These are phyloP conservation scores for Teratosphaeriaceae sp. DNA, from an alignment of 2,329 filamentous ascomycete genomes.

Conservation along the genomic window DNA sequence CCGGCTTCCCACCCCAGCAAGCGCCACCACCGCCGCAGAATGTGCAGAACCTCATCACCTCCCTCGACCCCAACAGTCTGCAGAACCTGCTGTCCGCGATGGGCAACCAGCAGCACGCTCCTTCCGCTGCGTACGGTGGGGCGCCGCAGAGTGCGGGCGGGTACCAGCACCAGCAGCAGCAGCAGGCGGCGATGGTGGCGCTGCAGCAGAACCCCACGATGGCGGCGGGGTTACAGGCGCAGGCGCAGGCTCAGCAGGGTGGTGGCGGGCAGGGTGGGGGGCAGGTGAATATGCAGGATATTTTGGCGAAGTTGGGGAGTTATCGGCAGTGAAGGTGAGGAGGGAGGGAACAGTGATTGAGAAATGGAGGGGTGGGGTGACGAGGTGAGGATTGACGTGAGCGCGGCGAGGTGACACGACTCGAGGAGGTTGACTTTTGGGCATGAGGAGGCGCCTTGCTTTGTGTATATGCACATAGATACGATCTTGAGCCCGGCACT, in stretches of 20 bases:
- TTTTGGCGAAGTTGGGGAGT: conserved; percentile 64
- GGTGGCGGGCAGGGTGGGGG: conserved; percentile 10
- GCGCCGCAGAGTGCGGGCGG: conserved; percentile 19
- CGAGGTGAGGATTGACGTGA: too few species aligned
- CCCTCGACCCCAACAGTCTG: conserved; percentile 62
- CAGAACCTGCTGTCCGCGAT: conserved; percentile 63
- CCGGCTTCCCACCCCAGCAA: conserved; percentile 23
- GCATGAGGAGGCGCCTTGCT: too few species aligned
- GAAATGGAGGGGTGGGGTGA: too few species aligned
- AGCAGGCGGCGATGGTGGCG: conserved; percentile 26
- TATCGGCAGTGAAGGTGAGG: conserved; percentile 16
- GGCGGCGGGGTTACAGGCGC: conserved; percentile 23
- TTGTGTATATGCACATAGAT: too few species aligned
- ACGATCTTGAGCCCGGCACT: too few species aligned
- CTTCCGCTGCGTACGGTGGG: conserved; percentile 20
- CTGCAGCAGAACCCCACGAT: conserved; percentile 22
- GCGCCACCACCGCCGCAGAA: conserved; percentile 33
- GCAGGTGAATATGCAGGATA: conserved; percentile 56
- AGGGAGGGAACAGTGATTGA: too few species aligned
- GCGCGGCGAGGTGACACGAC: too few species aligned
- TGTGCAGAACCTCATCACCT: conserved; percentile 58
- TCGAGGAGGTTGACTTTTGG: too few species aligned
- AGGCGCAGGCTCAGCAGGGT: conserved; percentile 14
- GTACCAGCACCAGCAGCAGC: conserved; percentile 23
- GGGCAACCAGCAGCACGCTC: conserved; percentile 15